phyloP scores from a whole-genome alignment of 2,329 filamentous ascomycete genomes.

The Trichoderma atroviride region DNA sequence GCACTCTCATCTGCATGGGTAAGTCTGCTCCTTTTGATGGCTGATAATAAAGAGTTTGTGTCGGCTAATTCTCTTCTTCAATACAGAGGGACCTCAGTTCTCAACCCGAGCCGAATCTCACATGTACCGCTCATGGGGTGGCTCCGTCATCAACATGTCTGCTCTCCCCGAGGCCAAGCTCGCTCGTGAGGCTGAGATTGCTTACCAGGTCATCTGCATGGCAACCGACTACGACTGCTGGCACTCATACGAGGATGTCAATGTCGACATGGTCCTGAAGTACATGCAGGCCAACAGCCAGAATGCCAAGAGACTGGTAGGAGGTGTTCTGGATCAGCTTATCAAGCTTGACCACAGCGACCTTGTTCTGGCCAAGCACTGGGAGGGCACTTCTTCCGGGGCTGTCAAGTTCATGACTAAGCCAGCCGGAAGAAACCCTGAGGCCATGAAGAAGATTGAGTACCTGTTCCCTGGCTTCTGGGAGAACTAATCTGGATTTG shows the following conservation, averaged over 20 bases:
- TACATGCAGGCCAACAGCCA: conserved; percentile 92
- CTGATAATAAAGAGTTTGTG: background rate
- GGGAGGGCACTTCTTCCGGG: conserved; percentile 74
- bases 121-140: conserved; percentile 93
- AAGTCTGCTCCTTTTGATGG: conserved; percentile 37
- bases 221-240: conserved; percentile 99
- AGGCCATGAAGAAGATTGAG: conserved; percentile 76
- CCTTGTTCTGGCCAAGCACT: conserved; percentile 77
- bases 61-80: background rate
- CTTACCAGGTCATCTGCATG: conserved; percentile 99
- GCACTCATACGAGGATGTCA: conserved; percentile 81
- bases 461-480: conserved; percentile 89
- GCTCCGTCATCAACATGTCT: conserved; percentile 98
- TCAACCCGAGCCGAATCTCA: conserved; percentile 93
- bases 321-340: conserved; percentile 83
- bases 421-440: conserved; percentile 69
- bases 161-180: conserved; percentile 94
- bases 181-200: conserved; percentile 91
- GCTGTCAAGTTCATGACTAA: conserved; percentile 83
- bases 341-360: conserved; percentile 75
- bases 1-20: conserved; percentile 91
- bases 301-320: conserved; percentile 85
- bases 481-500: conserved; percentile 38
- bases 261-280: conserved; percentile 94
- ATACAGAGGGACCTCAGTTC: conserved; percentile 91